Percentiles rank a stretch among this genome's conserved stretches.
phyloP scores from a whole-genome alignment of 2,329 filamentous ascomycete genomes.

The Aspergillus ochraceus region DNA sequence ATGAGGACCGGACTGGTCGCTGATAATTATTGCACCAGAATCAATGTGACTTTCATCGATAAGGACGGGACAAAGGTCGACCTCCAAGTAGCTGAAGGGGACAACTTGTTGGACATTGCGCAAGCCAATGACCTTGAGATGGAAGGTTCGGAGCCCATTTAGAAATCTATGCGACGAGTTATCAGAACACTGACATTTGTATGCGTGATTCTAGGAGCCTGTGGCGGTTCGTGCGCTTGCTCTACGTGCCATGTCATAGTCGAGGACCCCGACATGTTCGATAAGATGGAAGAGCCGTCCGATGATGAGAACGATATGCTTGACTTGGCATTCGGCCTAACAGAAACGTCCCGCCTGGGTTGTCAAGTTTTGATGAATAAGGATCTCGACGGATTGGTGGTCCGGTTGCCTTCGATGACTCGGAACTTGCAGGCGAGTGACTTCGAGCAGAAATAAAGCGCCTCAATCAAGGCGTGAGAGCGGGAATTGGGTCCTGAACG shows the following conservation, averaged over 20 bases:
- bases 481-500: background rate
- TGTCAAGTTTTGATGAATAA: slow-evolving; percentile 92
- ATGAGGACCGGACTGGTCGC: background rate
- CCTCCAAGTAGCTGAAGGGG: slow-evolving; percentile 78
- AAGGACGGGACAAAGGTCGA: slow-evolving; percentile 78
- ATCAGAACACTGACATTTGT: background rate
- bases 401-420: slow-evolving; percentile 89
- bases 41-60: slow-evolving; percentile 89
- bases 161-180: too few species aligned
- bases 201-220: slow-evolving; percentile 61
- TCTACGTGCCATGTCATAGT: slow-evolving; percentile 93
- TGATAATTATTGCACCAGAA: slow-evolving; percentile 49
- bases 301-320: slow-evolving; percentile 89
- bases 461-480: background rate
- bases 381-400: slow-evolving; percentile 81
- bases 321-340: slow-evolving; percentile 84
- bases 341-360: slow-evolving; percentile 79
- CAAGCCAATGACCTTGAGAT: slow-evolving; percentile 95
- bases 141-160: slow-evolving; percentile 64
- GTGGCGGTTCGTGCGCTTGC: slow-evolving; percentile 90
- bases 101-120: slow-evolving; percentile 93
- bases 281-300: slow-evolving; percentile 74
- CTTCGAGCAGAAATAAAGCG: slow-evolving; percentile 57
- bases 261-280: slow-evolving; percentile 68
- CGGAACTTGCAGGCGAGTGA: slow-evolving; percentile 94